Percentiles rank a stretch among this genome's conserved stretches.
These are phyloP conservation scores for Teratosphaeriaceae sp. DNA, from an alignment of 2,329 filamentous ascomycete species.

Conservation along the genomic window DNA sequence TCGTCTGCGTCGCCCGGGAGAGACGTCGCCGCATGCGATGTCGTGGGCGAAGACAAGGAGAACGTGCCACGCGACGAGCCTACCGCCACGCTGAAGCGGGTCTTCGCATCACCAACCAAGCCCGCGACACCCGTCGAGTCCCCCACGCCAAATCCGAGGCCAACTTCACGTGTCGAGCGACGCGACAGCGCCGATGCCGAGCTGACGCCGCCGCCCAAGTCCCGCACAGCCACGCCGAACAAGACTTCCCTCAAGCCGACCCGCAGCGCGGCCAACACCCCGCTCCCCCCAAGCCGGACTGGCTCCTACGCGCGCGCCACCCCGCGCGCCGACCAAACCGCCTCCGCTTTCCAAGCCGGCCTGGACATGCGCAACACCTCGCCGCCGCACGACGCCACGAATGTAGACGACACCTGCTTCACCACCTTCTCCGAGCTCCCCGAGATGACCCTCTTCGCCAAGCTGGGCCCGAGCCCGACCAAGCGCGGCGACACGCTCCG, in stretches of 20 bases:
- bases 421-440: conserved; percentile 87
- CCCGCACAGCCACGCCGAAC: conserved; percentile 22
- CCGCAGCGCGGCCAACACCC: conserved; percentile 21
- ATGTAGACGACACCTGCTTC: conserved; percentile 64
- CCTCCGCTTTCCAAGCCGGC: conserved; percentile 18
- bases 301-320: conserved; percentile 16
- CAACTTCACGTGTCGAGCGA: conserved; percentile 9
- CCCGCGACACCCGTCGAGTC: conserved; percentile 16
- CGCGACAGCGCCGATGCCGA: conserved; percentile 22
- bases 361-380: conserved; percentile 18
- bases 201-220: conserved; percentile 26
- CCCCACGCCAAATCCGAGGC: conserved; percentile 8
- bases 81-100: conserved; percentile 15
- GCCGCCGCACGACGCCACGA: conserved; percentile 27
- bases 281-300: conserved; percentile 16
- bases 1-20: not conserved
- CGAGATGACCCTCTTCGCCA: conserved; percentile 77
- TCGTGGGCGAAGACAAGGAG: conserved; percentile 21
- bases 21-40: conserved; percentile 3
- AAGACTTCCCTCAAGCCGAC: conserved; percentile 22
- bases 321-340: conserved; percentile 9
- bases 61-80: conserved; percentile 21
- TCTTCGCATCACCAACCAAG: conserved; percentile 19
- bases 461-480: conserved; percentile 50
- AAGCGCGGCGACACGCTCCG: conserved; percentile 29